phyloP scores from a whole-genome alignment of 768 basidiomycete genomes.

The Phylloporus sp. region DNA sequence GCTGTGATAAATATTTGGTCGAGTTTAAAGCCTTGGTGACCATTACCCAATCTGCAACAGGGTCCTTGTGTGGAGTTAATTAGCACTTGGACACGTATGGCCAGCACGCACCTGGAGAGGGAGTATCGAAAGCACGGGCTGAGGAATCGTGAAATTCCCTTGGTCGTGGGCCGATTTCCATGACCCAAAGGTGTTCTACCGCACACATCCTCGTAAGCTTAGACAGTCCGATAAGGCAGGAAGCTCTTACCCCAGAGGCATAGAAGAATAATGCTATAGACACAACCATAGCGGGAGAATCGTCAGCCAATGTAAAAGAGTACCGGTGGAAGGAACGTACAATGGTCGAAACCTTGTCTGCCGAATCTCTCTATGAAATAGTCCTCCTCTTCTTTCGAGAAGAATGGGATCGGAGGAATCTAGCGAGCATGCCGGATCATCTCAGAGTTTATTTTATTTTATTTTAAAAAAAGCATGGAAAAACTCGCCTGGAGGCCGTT shows the following conservation, averaged over 20 bases:
- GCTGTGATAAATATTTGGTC: conserved; percentile 31
- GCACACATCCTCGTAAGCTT: conserved; percentile 1
- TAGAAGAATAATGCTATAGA: conserved; percentile 63
- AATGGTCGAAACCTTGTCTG: conserved; percentile 55
- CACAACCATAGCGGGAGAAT: background rate
- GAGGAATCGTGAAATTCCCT: conserved; percentile 41
- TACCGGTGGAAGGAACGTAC: conserved; percentile 37
- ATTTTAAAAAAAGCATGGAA: background rate
- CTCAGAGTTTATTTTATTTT: background rate
- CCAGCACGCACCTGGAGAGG: conserved; percentile 33
- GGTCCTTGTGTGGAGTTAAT: conserved; percentile 29
- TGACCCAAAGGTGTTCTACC: conserved; percentile 37
- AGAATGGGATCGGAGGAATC: conserved; percentile 62
- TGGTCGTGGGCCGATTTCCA: conserved; percentile 38
- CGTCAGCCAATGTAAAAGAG: background rate
- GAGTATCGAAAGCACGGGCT: conserved; percentile 39
- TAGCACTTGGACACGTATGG: background rate
- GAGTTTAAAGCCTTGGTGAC: conserved; percentile 28
- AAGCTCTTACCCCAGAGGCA: conserved; percentile 41
- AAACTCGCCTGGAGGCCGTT: conserved; percentile 25
- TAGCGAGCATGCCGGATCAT: conserved; percentile 17
- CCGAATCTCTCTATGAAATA: conserved; percentile 64
- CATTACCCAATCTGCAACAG: conserved; percentile 41
- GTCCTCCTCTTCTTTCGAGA: conserved; percentile 59
- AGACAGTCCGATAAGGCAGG: background rate